Base-by-base conservation (phyloP, 768 basidiomycete genomes). In the Termitomyces titanicus region DNA sequence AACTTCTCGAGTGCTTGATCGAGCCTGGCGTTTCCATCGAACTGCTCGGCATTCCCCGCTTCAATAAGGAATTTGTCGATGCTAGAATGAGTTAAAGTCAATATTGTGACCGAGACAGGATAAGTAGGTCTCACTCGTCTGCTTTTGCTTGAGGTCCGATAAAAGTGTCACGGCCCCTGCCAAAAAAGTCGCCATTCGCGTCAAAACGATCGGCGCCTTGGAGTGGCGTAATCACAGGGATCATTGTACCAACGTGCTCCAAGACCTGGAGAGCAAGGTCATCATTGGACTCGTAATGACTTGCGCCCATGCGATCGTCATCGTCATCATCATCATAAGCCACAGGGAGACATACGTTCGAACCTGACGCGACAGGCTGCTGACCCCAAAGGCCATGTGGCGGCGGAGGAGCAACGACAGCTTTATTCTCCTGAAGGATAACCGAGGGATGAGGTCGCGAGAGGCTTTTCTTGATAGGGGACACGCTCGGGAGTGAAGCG, bases 21-120 rank as follows among this genome's bases (percentile, higher is more conserved):
- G 13, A 92, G 76, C 25, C 71, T 82, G 1, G 71, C 80, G 60
- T 85, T 83, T 2, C 77, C 79, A 58, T 85, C 82, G 61, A 86
- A 86, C 17, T 69, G 69, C 59, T 81, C 81, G 0, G 80, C 73
- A 63, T 84, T 85, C 1, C 82, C 81, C 24, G 83, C 84, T 47
- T 74, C 68, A 12, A 79, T 58, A 9, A 85, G 54, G 61, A 85
- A 86, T 53, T 79, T 73, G 43, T 79, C 72, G 49, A 85, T 79
- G 55, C 83, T 83, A 57, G 51, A 47, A 38, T 35, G 1, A 22
- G n/a, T 33, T 39, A 37, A 18, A 44, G 42, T 53, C 22, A 49
- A 55, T 33, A 29, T 27, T 42, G 25, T 29, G 31, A 51, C 20
- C 42, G 42, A 51, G 37, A 18, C 9, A 51, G 24, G 38, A n/a